These are phyloP conservation scores for Dothideomycetes sp. DNA, from an alignment of 2,329 filamentous ascomycete genomes.

Conservation along the genomic window DNA sequence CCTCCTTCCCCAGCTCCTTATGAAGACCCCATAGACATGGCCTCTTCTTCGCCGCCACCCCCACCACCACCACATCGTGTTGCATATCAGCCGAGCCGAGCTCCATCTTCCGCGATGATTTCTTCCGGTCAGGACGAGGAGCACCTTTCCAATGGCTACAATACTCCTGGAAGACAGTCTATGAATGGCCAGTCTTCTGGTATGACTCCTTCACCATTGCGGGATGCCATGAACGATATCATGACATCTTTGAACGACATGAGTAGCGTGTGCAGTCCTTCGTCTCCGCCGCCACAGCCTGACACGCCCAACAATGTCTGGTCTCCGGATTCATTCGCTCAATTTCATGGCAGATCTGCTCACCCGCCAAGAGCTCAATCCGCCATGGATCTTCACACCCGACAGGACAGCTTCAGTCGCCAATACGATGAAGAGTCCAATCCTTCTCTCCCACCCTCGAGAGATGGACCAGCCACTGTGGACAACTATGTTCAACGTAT, in stretches of 20 bases:
- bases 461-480: slow-evolving; percentile 54
- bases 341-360: slow-evolving; percentile 33
- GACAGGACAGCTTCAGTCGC: slow-evolving; percentile 16
- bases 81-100: slow-evolving; percentile 38
- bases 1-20: background rate
- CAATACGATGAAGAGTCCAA: slow-evolving; percentile 44
- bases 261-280: slow-evolving; percentile 44
- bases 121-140: slow-evolving; percentile 7
- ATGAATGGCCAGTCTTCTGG: slow-evolving; percentile 59
- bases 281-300: slow-evolving; percentile 38
- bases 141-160: slow-evolving; percentile 27
- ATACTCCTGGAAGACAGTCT: slow-evolving; percentile 43
- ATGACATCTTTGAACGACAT: slow-evolving; percentile 92
- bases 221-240: slow-evolving; percentile 95
- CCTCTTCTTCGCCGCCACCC: slow-evolving; percentile 64
- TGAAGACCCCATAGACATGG: slow-evolving; percentile 10
- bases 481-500: slow-evolving; percentile 85
- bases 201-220: slow-evolving; percentile 74
- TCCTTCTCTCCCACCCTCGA: slow-evolving; percentile 17
- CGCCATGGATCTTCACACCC: slow-evolving; percentile 54
- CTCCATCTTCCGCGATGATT: slow-evolving; percentile 32
- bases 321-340: slow-evolving; percentile 80
- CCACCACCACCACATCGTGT: slow-evolving; percentile 72
- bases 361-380: slow-evolving; percentile 53
- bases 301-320: slow-evolving; percentile 60